These are phyloP conservation scores for Alternaria triticina DNA, from an alignment of 2,329 filamentous ascomycete genomes.

Conservation along the genomic window DNA sequence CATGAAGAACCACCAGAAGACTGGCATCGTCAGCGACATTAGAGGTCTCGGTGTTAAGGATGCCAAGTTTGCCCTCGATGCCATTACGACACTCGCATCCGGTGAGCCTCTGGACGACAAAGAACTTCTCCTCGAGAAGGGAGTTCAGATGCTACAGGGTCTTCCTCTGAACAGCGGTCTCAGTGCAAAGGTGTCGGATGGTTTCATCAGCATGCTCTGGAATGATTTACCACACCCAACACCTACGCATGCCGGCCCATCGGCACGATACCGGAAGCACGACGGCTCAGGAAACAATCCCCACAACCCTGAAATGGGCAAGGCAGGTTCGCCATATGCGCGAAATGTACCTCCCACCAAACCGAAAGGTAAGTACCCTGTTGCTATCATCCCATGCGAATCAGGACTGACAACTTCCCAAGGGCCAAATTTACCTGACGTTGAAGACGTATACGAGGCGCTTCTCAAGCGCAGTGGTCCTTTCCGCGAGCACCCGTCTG, in stretches of 20 bases:
- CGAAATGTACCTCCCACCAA: conserved; percentile 62
- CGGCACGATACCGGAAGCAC: conserved; percentile 51
- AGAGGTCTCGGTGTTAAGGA: conserved; percentile 60
- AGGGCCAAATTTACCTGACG: conserved; percentile 60
- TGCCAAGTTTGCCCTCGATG: conserved; percentile 55
- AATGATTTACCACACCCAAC: conserved; percentile 60
- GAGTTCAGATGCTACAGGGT: conserved; percentile 59
- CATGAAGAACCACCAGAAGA: conserved; percentile 30
- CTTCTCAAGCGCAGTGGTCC: conserved; percentile 65
- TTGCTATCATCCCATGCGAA: not conserved
- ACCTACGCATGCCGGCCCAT: conserved; percentile 55
- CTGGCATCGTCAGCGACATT: conserved; percentile 58
- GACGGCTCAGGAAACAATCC: conserved; percentile 56
- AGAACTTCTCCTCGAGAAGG: conserved; percentile 53
- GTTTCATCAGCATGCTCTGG: conserved; percentile 62
- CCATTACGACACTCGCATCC: conserved; percentile 68
- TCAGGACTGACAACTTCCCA: not conserved
- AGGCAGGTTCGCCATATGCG: conserved; percentile 62
- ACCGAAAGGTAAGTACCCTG: conserved; percentile 50
- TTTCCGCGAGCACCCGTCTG: conserved; percentile 70
- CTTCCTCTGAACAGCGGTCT: conserved; percentile 59
- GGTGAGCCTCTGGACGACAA: conserved; percentile 71
- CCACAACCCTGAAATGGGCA: conserved; percentile 60
- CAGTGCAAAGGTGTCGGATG: conserved; percentile 56
- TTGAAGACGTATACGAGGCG: conserved; percentile 69